Conservation (phyloP, 2,329 filamentous ascomycete genomes). For the Dactylonectria estremocensis region DNA sequence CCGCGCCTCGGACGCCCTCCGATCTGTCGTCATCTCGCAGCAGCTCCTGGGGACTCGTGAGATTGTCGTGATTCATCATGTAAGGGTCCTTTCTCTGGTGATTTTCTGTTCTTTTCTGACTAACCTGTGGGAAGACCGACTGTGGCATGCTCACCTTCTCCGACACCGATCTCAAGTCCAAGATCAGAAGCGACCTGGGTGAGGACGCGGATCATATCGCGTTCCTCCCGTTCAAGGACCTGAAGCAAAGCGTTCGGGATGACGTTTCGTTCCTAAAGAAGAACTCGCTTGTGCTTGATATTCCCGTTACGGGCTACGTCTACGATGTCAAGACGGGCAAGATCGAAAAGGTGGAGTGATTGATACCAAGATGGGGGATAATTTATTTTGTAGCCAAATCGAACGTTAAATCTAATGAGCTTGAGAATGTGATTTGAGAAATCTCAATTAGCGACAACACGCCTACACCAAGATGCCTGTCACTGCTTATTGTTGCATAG, state of each 20-base stretch:
- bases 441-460: no score
- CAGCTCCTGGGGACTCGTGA: constrained; percentile 84
- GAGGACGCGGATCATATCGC: constrained; percentile 66
- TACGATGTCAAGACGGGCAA: constrained; percentile 84
- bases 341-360: constrained; percentile 49
- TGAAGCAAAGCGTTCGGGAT: constrained; percentile 75
- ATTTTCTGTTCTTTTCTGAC: neutral
- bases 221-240: constrained; percentile 77
- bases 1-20: constrained; percentile 77
- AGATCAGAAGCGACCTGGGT: constrained; percentile 73
- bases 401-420: neutral
- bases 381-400: neutral
- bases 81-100: constrained; percentile 29
- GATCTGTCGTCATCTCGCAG: constrained; percentile 83
- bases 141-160: constrained; percentile 76
- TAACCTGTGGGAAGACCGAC: constrained; percentile 51
- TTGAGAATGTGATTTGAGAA: neutral
- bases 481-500: neutral
- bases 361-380: neutral
- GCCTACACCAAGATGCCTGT: no score
- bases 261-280: constrained; percentile 76
- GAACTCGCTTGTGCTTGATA: constrained; percentile 73
- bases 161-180: constrained; percentile 67
- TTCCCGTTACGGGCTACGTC: constrained; percentile 79
- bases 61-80: constrained; percentile 80